Conservation (phyloP, 1,139 yeast genomes). For the Protomyces lactucae-debilis region DNA sequence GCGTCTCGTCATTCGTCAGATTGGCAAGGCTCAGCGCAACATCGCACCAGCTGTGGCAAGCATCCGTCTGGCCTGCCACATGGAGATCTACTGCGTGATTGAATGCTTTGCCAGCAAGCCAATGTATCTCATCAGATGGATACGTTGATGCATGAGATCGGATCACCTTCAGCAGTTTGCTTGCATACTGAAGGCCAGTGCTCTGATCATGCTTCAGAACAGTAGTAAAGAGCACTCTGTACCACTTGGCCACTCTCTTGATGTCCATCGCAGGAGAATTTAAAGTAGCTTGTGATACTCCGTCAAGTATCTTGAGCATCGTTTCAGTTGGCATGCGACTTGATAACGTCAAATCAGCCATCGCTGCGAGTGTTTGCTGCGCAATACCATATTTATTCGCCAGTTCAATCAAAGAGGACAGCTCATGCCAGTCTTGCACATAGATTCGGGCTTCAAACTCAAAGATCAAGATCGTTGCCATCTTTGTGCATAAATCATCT, state of each 20-base stretch:
- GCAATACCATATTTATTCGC: constrained; percentile 27
- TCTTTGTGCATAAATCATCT: background rate
- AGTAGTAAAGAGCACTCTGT: constrained; percentile 27
- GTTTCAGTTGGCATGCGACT: constrained; percentile 4
- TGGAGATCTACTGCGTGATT: constrained; percentile 31
- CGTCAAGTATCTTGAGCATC: constrained; percentile 1
- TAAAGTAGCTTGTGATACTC: constrained; percentile 1
- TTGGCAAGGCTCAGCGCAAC: constrained; percentile 17
- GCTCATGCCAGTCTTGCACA: constrained; percentile 2
- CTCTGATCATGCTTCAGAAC: constrained; percentile 24
- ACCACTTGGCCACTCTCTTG: constrained; percentile 29
- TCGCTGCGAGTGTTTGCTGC: constrained; percentile 16
- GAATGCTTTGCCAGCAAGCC: constrained; percentile 32
- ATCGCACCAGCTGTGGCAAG: constrained; percentile 30
- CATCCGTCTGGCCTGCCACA: constrained; percentile 25
- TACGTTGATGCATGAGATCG: constrained; percentile 18
- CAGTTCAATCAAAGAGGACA: constrained; percentile 24
- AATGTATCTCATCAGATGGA: constrained; percentile 31
- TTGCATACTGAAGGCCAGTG: background rate
- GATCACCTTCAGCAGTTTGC: constrained; percentile 10
- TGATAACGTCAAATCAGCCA: constrained; percentile 17
- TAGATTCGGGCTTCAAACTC: constrained; percentile 14
- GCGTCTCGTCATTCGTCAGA: constrained; percentile 8
- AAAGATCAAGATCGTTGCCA: constrained; percentile 4
- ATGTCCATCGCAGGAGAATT: constrained; percentile 6